Conservation (phyloP, 306 rosid genomes). For the Corylus avellana region DNA sequence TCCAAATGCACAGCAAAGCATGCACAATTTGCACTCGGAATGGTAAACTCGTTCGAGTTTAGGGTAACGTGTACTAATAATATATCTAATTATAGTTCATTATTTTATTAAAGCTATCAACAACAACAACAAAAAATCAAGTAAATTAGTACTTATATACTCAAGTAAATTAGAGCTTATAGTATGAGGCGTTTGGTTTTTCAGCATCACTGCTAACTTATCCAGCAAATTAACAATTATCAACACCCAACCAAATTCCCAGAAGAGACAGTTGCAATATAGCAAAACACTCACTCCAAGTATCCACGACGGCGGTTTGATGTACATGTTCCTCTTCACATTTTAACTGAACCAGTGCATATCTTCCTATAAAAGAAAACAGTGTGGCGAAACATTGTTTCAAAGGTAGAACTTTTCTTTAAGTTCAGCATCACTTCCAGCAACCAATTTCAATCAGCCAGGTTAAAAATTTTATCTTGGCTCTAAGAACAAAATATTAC, state of each 20-base stretch:
- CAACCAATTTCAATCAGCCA: constrained; percentile 14
- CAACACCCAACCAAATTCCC: constrained; percentile 3
- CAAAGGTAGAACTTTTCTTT: neutral
- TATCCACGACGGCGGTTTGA: constrained; percentile 22
- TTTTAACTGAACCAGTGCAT: constrained; percentile 7
- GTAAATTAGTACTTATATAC: too few relatives aligned
- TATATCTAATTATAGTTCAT: too few relatives aligned
- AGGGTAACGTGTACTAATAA: neutral
- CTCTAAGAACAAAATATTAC: constrained; percentile 11
- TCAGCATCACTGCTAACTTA: neutral
- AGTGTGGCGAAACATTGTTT: neutral
- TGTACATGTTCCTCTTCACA: neutral
- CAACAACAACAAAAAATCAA: neutral
- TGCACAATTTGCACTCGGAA: neutral
- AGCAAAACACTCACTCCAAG: constrained; percentile 4
- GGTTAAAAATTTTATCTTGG: constrained; percentile 17
- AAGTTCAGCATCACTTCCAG: constrained; percentile 24
- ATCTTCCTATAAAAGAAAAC: neutral
- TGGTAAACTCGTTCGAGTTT: neutral
- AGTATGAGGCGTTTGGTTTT: neutral
- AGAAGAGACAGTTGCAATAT: neutral
- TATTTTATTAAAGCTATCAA: neutral
- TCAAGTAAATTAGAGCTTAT: neutral
- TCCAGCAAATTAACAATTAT: neutral
- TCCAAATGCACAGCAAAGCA: constrained; percentile 1